Conservation (phyloP, 2,329 filamentous ascomycete species). For the Pseudogymnoascus sp. region DNA sequence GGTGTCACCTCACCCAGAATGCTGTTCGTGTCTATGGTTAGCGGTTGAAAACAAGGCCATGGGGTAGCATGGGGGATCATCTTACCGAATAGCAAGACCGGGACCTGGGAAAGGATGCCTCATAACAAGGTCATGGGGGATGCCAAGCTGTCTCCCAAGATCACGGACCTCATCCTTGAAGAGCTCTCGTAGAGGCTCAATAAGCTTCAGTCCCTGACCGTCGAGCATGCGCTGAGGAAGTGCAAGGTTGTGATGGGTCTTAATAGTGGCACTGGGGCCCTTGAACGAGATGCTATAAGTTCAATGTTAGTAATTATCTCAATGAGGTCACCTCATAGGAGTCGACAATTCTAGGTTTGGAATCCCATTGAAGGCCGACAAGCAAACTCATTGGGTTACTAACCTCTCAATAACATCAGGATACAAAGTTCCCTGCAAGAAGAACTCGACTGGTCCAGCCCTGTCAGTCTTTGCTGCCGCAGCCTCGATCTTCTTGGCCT, state of each 20-base stretch:
- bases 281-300: conserved; percentile 55
- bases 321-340: conserved; percentile 35
- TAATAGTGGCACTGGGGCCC: conserved; percentile 62
- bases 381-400: background rate
- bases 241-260: conserved; percentile 64
- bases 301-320: conserved; percentile 33
- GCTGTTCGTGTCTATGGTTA: conserved; percentile 36
- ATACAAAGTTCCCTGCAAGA: conserved; percentile 73
- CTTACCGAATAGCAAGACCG: conserved; percentile 14
- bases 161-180: conserved; percentile 78
- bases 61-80: background rate
- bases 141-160: conserved; percentile 60
- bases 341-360: conserved; percentile 17
- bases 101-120: conserved; percentile 63
- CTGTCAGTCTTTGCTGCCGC: conserved; percentile 56
- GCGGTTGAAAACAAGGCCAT: background rate
- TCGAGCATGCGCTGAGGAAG: conserved; percentile 49
- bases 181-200: conserved; percentile 70
- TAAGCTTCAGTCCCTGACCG: conserved; percentile 50
- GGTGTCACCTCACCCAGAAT: conserved; percentile 78
- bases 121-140: conserved; percentile 67
- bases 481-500: conserved; percentile 66
- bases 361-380: conserved; percentile 38
- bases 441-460: conserved; percentile 73
- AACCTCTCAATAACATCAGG: conserved; percentile 46